Base-by-base conservation (phyloP, 768 basidiomycete species). In the Amanita fuliginea region DNA sequence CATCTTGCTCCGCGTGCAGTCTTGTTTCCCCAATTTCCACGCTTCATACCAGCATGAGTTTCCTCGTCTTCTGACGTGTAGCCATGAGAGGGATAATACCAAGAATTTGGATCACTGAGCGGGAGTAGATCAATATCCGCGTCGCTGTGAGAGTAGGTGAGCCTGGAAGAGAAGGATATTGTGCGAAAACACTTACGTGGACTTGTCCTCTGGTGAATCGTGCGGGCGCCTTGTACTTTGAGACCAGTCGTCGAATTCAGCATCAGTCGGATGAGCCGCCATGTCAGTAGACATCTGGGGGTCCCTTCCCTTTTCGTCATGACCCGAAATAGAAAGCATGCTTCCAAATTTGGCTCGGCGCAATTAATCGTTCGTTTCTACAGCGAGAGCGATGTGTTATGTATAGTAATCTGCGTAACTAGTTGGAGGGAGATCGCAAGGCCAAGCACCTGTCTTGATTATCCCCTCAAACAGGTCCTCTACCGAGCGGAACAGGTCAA, bases 21-120 rank as follows among this genome's bases (percentile, higher is more conserved):
- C 66, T 93, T 93, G 52, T 80, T 77, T 2, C 90, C 90, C 87
- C 90, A 92, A 56, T 93, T 93, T 32, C 90, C 84, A 39, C 72
- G 68, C 10, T 70, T 70, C 35, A 73, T 64, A 28, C 72, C 70
- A 48, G 70, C 63, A 46, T 64, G 58, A 16, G 70, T 57, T 33
- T 76, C 67, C 53, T 82, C 80, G 37, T 80, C 80, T 53, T 83
- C 80, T 13, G 81, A 80, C 51, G 76, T 75, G 59, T 81, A 74
- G 22, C 82, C 84, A 58, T 81, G 78, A n/a, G 83, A 79, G 2
- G 88, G 88, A 58, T 87, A 90, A 60, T 87, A 90, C 84, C 86
- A 91, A 18, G 77, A 72, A 57, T 86, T 84, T 51, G 75, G 77
- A 64, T 91, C 88, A 55, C 79, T 80, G 51, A 81, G 61, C 40